Evolutionary conservation across 2,329 filamentous ascomycete genomes (phyloP), one percentile per base, ranked within the genome.

Genomic region (Pseudopyricularia javanii): DNA sequence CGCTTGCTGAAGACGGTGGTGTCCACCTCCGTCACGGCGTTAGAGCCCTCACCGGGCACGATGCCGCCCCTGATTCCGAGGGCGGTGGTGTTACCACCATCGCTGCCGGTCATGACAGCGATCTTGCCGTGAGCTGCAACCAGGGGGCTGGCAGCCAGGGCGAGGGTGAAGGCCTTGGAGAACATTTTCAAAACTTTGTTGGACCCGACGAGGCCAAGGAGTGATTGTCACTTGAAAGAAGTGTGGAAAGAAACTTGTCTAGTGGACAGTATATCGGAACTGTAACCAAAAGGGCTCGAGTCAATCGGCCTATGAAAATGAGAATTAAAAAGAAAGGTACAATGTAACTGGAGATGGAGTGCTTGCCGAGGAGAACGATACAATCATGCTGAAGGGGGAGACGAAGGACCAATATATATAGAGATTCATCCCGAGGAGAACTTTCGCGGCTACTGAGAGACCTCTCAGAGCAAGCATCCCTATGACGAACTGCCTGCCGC

Each of bases 1-100:
- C 22, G 17, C 37, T 43, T 43, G 20, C 56, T 54, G 64, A 74
- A 74, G 56, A 74, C 65, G 35, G 71, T 74, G 30, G 71, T 73
- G 59, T 74, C 72, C 33, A 68, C 59, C 57, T 74, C 70, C 2
- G 70, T 73, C 56, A 63, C 58, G 33, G 57, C 59, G 64, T 73
- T 73, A 24, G 58, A 59, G 20, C 71, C 70, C 0, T 68, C 55
- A 7, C 66, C 65, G 7, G 71, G 70, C 15, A 74, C 66, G 53
- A 70, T 57, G 34, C 58, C 68, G 47, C 70, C 69, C 55, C 63
- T 58, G 55, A 72, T 73, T 22, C 63, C 70, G 3, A 72, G 61
- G n/a, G 64, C 70, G 1, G 70, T 72, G 22, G 64, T 64, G 59
- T 73, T 73, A 56, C 69, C 69, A 33, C 68, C 69, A 1, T 60